phyloP scores from a whole-genome alignment of 2,329 filamentous ascomycete genomes.

The Akanthomyces muscarius region DNA sequence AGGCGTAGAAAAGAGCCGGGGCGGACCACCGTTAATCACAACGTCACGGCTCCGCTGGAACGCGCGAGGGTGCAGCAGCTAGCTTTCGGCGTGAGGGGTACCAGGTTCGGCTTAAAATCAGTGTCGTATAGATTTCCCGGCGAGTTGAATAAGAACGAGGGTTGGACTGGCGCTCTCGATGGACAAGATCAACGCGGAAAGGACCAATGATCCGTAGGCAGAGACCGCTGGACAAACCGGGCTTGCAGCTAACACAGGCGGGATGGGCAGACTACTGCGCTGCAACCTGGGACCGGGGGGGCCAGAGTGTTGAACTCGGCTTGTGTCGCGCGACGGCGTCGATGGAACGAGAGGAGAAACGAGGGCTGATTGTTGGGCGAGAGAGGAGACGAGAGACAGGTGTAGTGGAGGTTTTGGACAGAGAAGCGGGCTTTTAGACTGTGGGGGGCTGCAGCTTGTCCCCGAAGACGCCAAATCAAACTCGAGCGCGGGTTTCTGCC shows the following conservation, averaged over 20 bases:
- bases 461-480: background rate
- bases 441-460: too few relatives aligned
- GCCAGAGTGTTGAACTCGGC: background rate
- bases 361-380: conserved; percentile 2
- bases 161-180: background rate
- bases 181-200: background rate
- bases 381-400: background rate
- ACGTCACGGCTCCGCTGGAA: conserved; percentile 29
- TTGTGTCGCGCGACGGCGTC: conserved; percentile 4
- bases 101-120: conserved; percentile 6
- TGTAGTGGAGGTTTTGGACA: background rate
- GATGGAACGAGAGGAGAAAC: background rate
- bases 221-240: background rate
- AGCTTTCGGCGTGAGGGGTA: background rate
- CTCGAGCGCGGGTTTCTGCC: background rate
- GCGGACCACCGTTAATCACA: conserved; percentile 17
- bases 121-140: background rate
- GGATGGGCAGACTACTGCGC: background rate
- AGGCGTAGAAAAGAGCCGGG: conserved; percentile 6
- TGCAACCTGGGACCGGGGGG: background rate
- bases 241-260: background rate
- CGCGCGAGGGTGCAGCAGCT: conserved; percentile 6
- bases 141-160: background rate
- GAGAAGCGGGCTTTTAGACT: background rate
- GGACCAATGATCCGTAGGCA: background rate